Base-by-base conservation (phyloP, 2,329 filamentous ascomycete species). In the Myotisia sp. region DNA sequence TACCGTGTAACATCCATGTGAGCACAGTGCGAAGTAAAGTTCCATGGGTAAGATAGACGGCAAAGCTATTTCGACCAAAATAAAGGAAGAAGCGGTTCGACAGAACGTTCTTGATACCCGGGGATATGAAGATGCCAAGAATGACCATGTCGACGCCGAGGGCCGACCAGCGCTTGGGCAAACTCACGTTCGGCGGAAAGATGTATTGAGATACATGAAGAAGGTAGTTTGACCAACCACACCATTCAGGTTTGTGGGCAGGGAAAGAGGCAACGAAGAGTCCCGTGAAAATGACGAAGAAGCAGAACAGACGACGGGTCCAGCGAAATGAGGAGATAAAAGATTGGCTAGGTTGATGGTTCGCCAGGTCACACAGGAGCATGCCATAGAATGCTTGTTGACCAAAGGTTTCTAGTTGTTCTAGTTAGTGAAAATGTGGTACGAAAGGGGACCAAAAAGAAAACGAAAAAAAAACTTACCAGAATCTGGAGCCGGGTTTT, bases 11-110 rank as follows among this genome's bases (percentile, higher is more conserved):
- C 48, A 70, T 60, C 55, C 67, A 67, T 24, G 60, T 60, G 14
- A 66, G 58, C 1, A 68, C 58, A 2, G 63, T 65, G 13, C 67
- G 63, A 29, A 71, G 48, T 10, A 71, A 56, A 0, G 66, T 69
- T 29, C 67, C 67, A 46, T 71, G 67, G 6, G 63, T 56, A 8
- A 71, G 60, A 44, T 71, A 71, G 3, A 71, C 66, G 16, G 67
- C 66, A 39, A 70, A 70, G 34, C 63, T 67, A 47, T 68, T 65
- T 39, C 62, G 59, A n/a, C 67, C 67, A 3, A 70, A 53, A 64
- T 64, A 70, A 38, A 68, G 62, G 22, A 70, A 62, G 2, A 65
- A 42, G 18, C 59, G 57, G 47, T 65, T 65, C 3, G 64, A 64
- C 16, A 71, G 60, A 13, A 67, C 54, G 17, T 56, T 55, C 42